phyloP scores from a whole-genome alignment of 192 early-diverging fungal species.

The Kickxella alabastrina region DNA sequence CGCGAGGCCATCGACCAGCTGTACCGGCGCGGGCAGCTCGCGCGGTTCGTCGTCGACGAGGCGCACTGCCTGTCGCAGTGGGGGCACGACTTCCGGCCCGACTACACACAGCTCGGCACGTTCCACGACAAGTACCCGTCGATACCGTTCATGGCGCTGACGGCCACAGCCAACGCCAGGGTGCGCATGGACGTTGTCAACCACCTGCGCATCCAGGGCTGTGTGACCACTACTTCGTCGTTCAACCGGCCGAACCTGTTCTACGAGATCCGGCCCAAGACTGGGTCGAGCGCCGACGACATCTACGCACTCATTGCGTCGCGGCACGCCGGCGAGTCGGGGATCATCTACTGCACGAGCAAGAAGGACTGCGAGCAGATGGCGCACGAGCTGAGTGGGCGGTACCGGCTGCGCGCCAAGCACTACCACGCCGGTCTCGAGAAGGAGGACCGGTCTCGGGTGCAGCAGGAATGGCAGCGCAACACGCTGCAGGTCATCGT shows the following conservation, averaged over 20 bases:
- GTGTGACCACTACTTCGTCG: conserved; percentile 69
- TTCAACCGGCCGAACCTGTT: conserved; percentile 89
- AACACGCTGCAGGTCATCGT: conserved; percentile 78
- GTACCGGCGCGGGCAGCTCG: conserved; percentile 59
- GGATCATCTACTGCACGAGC: conserved; percentile 91
- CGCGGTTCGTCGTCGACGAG: conserved; percentile 94
- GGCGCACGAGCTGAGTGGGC: conserved; percentile 62
- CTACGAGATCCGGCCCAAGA: conserved; percentile 67
- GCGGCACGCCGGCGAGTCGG: conserved; percentile 62
- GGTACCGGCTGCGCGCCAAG: conserved; percentile 57
- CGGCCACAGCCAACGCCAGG: conserved; percentile 89
- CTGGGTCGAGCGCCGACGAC: conserved; percentile 59
- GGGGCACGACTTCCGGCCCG: conserved; percentile 97
- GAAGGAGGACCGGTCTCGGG: conserved; percentile 65
- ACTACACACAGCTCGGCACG: conserved; percentile 74
- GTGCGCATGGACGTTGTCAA: conserved; percentile 79
- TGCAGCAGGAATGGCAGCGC: conserved; percentile 82
- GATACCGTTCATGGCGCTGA: conserved; percentile 89
- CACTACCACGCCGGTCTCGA: conserved; percentile 90
- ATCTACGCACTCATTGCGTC: conserved; percentile 68
- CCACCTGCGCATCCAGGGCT: conserved; percentile 67
- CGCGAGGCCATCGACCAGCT: conserved; percentile 55
- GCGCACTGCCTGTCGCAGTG: conserved; percentile 95
- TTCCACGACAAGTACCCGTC: conserved; percentile 67
- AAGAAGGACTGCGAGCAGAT: conserved; percentile 77